A percentile compares a stretch with the other conserved stretches of the same genome.
These are phyloP conservation scores for Lycium ferocissimum DNA, from an alignment of 257 asterid species.

Conservation along the genomic window DNA sequence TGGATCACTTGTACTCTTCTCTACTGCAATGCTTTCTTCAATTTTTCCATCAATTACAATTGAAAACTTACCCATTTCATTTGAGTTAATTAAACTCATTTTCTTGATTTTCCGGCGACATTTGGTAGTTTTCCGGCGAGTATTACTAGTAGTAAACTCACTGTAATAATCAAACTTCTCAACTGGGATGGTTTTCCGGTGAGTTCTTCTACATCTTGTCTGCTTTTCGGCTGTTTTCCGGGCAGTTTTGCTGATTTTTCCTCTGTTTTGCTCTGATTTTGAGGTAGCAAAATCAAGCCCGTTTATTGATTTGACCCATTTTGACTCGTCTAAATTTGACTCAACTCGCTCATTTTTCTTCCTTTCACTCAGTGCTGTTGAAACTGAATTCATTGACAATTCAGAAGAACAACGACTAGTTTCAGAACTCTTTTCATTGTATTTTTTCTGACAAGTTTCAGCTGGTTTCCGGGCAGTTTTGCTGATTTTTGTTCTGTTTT, in stretches of 20 bases:
- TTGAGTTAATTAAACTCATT: neutral
- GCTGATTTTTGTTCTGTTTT: neutral
- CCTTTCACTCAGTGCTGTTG: neutral
- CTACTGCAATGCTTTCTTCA: constrained; percentile 62
- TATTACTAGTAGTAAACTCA: neutral
- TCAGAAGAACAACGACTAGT: too few species aligned
- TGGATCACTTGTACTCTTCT: constrained; percentile 73
- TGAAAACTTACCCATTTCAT: neutral
- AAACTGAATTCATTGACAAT: neutral
- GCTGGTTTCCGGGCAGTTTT: neutral
- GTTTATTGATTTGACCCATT: neutral
- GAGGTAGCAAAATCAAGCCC: neutral
- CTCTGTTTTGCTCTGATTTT: neutral
- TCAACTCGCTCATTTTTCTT: neutral
- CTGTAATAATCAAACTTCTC: constrained; percentile 37
- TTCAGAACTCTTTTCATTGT: too few species aligned
- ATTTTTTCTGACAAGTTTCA: neutral
- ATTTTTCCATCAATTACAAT: constrained; percentile 31
- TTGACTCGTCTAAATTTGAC: neutral
- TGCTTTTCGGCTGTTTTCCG: constrained; percentile 16
- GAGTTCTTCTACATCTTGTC: neutral
- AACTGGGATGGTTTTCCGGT: neutral
- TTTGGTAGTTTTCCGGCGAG: constrained; percentile 27
- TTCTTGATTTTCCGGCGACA: constrained; percentile 28
- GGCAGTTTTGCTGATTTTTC: neutral